Evolutionary conservation across 345 rosid species (phyloP).

Genomic region (Physaria fendleri): DNA sequence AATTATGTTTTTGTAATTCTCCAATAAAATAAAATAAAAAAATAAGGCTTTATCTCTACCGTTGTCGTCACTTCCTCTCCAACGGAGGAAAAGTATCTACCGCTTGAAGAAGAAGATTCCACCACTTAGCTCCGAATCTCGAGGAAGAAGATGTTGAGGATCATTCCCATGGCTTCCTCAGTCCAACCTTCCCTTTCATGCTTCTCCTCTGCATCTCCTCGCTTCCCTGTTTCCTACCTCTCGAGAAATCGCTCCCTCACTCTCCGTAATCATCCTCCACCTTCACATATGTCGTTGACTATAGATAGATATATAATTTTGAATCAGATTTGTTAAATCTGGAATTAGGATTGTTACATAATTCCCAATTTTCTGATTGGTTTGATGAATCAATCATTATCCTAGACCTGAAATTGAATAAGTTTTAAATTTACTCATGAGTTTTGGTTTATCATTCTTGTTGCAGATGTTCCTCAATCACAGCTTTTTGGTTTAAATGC

Average conservation of each 20-base stretch:
- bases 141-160: slow-evolving; percentile 46
- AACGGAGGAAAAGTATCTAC: slow-evolving; percentile 6
- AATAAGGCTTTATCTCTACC: slow-evolving; percentile 5
- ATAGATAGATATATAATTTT: neutral
- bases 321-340: slow-evolving; percentile 6
- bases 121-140: neutral
- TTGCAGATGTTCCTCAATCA: slow-evolving; percentile 56
- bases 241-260: slow-evolving; percentile 36
- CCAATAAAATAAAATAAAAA: neutral
- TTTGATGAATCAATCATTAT: neutral
- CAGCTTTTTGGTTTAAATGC: slow-evolving; percentile 40
- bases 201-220: slow-evolving; percentile 39
- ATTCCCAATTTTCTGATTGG: neutral
- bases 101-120: neutral
- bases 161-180: slow-evolving; percentile 74
- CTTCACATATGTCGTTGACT: neutral
- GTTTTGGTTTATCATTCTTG: neutral
- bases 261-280: slow-evolving; percentile 30
- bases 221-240: slow-evolving; percentile 32
- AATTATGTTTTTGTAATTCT: neutral
- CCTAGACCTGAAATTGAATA: neutral
- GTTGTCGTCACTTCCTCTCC: slow-evolving; percentile 14
- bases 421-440: neutral
- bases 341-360: neutral
- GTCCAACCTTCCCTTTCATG: slow-evolving; percentile 61